Conservation (phyloP, 2,329 filamentous ascomycete species). For the Hymenoscyphus fructigenus region DNA sequence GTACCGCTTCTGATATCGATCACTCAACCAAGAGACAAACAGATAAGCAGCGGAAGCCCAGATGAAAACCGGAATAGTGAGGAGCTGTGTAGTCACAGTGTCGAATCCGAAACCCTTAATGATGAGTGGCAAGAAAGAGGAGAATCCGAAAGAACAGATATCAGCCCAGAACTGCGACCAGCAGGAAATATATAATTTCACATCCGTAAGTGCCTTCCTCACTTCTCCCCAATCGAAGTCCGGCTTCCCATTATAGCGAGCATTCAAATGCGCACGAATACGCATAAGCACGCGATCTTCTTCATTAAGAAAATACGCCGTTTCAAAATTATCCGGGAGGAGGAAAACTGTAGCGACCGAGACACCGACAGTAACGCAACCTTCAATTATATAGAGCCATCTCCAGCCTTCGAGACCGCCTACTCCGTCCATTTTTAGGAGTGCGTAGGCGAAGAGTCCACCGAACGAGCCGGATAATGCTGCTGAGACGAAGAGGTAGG, state of each 20-base stretch:
- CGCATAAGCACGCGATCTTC: background rate
- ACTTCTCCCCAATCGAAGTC: constrained; percentile 52
- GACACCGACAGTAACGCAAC: constrained; percentile 44
- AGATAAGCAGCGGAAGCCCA: constrained; percentile 49
- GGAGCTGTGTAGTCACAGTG: constrained; percentile 50
- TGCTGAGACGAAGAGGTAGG: constrained; percentile 53
- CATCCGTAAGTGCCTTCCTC: constrained; percentile 46
- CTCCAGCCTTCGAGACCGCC: constrained; percentile 45
- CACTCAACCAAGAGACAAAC: constrained; percentile 46
- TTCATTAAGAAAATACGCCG: background rate
- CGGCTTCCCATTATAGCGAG: background rate
- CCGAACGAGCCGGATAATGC: constrained; percentile 52
- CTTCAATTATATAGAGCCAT: constrained; percentile 52
- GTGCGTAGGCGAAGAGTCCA: constrained; percentile 53
- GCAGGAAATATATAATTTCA: constrained; percentile 48
- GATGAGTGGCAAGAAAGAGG: constrained; percentile 57
- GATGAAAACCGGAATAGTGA: constrained; percentile 58
- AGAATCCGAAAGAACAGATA: constrained; percentile 49
- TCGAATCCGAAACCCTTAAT: constrained; percentile 51
- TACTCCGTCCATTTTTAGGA: constrained; percentile 46
- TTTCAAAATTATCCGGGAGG: background rate
- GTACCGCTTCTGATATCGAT: constrained; percentile 30
- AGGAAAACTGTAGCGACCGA: constrained; percentile 31
- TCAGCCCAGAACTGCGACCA: constrained; percentile 23
- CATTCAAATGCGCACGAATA: background rate